phyloP scores from a whole-genome alignment of 1,284 basidiomycete genomes.

The Hypsizygus ulmarius region DNA sequence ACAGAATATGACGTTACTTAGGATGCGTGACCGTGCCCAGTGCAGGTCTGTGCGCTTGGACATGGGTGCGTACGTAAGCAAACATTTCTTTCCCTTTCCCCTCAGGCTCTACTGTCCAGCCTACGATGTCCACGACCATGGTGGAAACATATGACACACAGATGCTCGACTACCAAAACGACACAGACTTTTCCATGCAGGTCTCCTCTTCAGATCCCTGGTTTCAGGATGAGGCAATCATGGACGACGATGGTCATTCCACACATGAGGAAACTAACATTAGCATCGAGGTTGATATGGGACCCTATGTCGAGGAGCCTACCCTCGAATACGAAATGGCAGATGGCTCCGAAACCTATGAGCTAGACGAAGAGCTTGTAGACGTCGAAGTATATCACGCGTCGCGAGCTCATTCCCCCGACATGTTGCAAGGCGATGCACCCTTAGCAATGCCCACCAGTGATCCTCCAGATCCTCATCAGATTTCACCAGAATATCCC shows the following conservation, averaged over 20 bases:
- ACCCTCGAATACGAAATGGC: constrained; percentile 73
- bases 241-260: constrained; percentile 56
- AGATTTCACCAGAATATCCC: constrained; percentile 2
- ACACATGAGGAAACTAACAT: constrained; percentile 25
- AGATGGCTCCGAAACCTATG: constrained; percentile 42
- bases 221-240: constrained; percentile 54
- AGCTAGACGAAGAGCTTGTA: constrained; percentile 35
- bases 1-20: too few species aligned
- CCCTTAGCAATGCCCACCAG: constrained; percentile 1
- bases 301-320: constrained; percentile 47
- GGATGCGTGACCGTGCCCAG: constrained; percentile 3
- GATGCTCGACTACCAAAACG: constrained; percentile 65
- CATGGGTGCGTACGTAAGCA: constrained; percentile 13
- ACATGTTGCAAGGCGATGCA: constrained; percentile 5
- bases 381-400: constrained; percentile 66
- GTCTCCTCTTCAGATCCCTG: constrained; percentile 50
- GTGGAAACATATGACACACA: constrained; percentile 60
- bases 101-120: constrained; percentile 5
- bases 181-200: constrained; percentile 65
- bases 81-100: constrained; percentile 4
- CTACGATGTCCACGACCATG: constrained; percentile 38
- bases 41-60: neutral
- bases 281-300: constrained; percentile 72
- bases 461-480: constrained; percentile 7
- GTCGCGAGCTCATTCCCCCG: constrained; percentile 30